Evolutionary conservation across 164 flowering plant genomes (phyloP).

Genomic region (Annona cherimola): DNA sequence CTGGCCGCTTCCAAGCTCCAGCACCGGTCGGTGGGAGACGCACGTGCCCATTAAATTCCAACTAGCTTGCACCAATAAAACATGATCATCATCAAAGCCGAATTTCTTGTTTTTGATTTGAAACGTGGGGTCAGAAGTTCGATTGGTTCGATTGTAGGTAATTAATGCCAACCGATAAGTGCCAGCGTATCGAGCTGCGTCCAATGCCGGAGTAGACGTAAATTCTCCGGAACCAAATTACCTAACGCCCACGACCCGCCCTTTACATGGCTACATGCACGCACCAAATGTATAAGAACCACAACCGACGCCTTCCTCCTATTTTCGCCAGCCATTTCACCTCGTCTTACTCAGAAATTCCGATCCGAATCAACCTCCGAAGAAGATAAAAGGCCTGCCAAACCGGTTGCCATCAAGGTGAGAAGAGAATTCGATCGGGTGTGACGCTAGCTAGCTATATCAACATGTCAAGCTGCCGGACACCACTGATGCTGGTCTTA

Average conservation of each 20-base stretch:
- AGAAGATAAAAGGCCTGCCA: not conserved
- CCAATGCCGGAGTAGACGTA: not conserved
- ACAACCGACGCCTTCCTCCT: not conserved
- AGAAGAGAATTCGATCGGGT: not conserved
- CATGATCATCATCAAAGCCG: not conserved
- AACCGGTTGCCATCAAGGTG: not conserved
- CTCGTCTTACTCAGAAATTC: not conserved
- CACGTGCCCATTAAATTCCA: too few relatives aligned
- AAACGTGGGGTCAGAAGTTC: too few relatives aligned
- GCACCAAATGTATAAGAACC: conserved; percentile 18
- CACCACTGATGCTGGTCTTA: not conserved
- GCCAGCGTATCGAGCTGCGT: not conserved
- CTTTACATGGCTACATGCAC: conserved; percentile 3
- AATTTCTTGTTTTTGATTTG: not conserved
- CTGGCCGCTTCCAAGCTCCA: too few relatives aligned
- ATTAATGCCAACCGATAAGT: not conserved
- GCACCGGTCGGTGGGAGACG: too few relatives aligned
- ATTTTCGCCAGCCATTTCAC: conserved; percentile 3
- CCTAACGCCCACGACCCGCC: conserved; percentile 1
- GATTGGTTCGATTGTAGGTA: not conserved
- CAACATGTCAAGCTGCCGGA: not conserved
- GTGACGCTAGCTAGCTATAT: too few relatives aligned
- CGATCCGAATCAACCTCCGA: not conserved
- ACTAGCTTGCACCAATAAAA: not conserved
- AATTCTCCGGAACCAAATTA: conserved; percentile 3